phyloP scores from a whole-genome alignment of 257 asterid genomes.

The Mitragyna speciosa region DNA sequence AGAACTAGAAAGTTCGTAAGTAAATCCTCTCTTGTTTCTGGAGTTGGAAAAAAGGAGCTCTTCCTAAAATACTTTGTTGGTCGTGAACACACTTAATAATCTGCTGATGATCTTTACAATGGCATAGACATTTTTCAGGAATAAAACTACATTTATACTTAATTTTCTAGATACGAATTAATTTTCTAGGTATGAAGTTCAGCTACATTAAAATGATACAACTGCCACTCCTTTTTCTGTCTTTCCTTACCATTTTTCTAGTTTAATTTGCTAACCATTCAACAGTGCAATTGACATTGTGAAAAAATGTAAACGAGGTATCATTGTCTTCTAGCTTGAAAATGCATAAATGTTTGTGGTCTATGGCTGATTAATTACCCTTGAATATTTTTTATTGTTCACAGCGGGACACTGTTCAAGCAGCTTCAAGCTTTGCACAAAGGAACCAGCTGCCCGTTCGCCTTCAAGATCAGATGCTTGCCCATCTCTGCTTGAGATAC shows the following conservation, averaged over 20 bases:
- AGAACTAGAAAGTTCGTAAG: slow-evolving; percentile 76
- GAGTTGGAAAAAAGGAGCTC: background rate
- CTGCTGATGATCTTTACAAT: too few species aligned
- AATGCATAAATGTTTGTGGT: background rate
- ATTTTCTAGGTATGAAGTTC: too few species aligned
- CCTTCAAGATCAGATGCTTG: slow-evolving; percentile 77
- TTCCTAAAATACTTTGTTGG: background rate
- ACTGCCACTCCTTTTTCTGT: too few species aligned
- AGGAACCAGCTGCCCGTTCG: slow-evolving; percentile 68
- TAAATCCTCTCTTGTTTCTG: slow-evolving; percentile 15
- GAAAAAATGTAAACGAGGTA: background rate
- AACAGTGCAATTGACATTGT: background rate
- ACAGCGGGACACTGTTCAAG: slow-evolving; percentile 69
- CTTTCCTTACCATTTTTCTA: too few species aligned
- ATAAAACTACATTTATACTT: too few species aligned
- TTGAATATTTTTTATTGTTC: slow-evolving; percentile 9
- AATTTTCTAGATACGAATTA: too few species aligned
- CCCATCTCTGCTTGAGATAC: slow-evolving; percentile 71
- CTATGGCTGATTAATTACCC: background rate
- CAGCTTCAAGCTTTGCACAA: slow-evolving; percentile 74
- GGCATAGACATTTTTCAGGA: too few species aligned
- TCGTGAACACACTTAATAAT: background rate
- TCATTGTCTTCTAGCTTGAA: background rate
- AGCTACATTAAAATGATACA: too few species aligned
- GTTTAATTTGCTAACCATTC: background rate